Percentiles rank a stretch among this genome's conserved stretches.
These are phyloP conservation scores for Ustilago lituana DNA, from an alignment of 1,284 basidiomycete species.

Conservation along the genomic window DNA sequence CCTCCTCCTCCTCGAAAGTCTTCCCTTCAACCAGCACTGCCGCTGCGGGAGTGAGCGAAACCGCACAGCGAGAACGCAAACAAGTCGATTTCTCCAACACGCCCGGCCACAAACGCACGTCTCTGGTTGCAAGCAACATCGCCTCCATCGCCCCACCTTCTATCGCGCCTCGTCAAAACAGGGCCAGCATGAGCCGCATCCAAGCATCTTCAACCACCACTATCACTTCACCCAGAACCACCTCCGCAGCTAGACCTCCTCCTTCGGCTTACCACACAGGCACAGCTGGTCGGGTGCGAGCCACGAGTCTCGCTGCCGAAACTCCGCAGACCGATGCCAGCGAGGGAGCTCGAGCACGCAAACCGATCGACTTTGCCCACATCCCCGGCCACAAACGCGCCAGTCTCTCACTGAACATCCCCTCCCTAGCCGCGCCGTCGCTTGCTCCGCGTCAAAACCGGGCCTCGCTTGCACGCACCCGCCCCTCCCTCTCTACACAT, in stretches of 20 bases:
- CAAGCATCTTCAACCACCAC: no score
- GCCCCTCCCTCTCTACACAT: background rate
- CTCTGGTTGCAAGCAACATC: slow-evolving; percentile 1
- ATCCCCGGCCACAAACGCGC: slow-evolving; percentile 55
- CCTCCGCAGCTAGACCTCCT: no score
- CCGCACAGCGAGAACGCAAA: slow-evolving; percentile 12
- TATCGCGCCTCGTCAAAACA: slow-evolving; percentile 36
- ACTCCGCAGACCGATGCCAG: no score
- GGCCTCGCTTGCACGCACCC: slow-evolving; percentile 23
- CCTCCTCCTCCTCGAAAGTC: background rate
- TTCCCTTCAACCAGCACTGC: slow-evolving; percentile 7
- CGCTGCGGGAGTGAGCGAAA: no score
- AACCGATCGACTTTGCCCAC: slow-evolving; percentile 31
- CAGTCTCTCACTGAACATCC: slow-evolving; percentile 16
- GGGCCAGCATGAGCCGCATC: slow-evolving; percentile 22
- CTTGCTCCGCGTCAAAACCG: slow-evolving; percentile 42
- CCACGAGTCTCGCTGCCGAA: no score
- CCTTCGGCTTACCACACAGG: slow-evolving; percentile 1
- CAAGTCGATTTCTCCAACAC: slow-evolving; percentile 48
- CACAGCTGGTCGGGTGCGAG: no score
- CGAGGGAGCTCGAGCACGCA: no score
- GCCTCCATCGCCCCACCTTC: slow-evolving; percentile 27
- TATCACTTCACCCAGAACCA: no score
- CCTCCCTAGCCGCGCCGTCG: slow-evolving; percentile 38
- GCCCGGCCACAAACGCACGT: slow-evolving; percentile 48